Conservation (phyloP, 352 stramenopile species). For the Thraustochytrium sp. region DNA sequence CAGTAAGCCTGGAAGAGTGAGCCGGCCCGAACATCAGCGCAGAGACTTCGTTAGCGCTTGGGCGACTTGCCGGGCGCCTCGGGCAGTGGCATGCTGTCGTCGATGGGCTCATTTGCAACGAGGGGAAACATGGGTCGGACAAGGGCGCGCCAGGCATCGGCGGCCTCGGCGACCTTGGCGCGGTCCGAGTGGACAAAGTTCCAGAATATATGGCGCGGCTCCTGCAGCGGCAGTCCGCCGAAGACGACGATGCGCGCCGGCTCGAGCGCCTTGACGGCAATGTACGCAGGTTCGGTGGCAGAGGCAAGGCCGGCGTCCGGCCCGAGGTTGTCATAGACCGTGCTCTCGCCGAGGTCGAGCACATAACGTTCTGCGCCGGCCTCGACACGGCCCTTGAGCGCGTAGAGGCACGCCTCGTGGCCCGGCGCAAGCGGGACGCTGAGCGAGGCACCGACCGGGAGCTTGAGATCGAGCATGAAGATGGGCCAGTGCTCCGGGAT, state of each 20-base stretch:
- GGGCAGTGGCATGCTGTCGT: not conserved
- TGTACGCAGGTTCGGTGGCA: not conserved
- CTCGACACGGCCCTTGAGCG: not conserved
- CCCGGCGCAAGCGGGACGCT: not conserved
- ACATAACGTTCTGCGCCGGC: not conserved
- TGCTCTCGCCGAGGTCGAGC: not conserved
- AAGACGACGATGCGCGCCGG: not conserved
- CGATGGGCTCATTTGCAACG: not conserved
- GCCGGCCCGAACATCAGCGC: too few relatives aligned
- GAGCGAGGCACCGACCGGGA: not conserved
- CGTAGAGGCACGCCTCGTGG: not conserved
- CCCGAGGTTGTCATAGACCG: not conserved
- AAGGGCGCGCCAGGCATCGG: not conserved
- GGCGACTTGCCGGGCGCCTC: too few relatives aligned
- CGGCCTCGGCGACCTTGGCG: not conserved
- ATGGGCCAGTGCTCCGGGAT: not conserved
- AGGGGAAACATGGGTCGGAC: not conserved
- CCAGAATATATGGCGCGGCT: constrained; percentile 1
- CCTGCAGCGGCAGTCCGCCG: not conserved
- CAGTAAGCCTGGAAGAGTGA: too few relatives aligned
- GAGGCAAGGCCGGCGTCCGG: not conserved
- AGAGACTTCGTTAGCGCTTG: too few relatives aligned
- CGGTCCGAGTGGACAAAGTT: constrained; percentile 9
- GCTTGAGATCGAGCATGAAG: not conserved
- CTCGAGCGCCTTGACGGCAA: not conserved